Conservation (phyloP, 805 yeast species). For the Lipomyces spencermartinsiae region DNA sequence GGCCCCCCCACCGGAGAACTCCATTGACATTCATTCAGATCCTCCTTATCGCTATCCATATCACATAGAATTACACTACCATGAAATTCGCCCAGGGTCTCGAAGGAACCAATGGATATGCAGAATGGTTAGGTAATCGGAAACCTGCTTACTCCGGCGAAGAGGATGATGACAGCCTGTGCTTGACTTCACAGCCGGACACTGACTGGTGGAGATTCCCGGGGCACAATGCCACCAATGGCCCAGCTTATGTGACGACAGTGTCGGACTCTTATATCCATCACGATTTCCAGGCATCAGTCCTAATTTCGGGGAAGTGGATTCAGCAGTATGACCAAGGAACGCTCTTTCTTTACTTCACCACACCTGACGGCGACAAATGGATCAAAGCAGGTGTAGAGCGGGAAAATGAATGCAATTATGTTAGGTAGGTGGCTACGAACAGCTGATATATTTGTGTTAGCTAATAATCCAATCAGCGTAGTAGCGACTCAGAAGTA, state of each 20-base stretch:
- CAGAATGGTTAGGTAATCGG: background rate
- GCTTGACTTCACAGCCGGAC: background rate
- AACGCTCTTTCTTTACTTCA: constrained; percentile 2
- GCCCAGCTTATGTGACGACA: constrained; percentile 10
- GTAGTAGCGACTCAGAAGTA: background rate
- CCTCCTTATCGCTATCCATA: background rate
- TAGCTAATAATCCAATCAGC: background rate
- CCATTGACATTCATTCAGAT: background rate
- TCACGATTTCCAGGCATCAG: constrained; percentile 2
- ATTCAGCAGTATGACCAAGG: constrained; percentile 8
- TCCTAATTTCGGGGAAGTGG: constrained; percentile 3
- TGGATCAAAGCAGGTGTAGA: constrained; percentile 9
- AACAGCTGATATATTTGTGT: background rate
- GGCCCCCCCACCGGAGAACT: no score
- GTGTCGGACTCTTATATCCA: background rate
- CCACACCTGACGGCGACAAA: constrained; percentile 1
- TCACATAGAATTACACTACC: background rate
- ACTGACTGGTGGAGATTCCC: constrained; percentile 8
- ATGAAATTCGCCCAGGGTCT: constrained; percentile 4
- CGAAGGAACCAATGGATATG: background rate
- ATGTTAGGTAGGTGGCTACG: constrained; percentile 3
- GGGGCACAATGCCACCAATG: background rate
- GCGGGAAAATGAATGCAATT: constrained; percentile 7
- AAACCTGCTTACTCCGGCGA: background rate
- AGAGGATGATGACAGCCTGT: constrained; percentile 1